These are phyloP conservation scores for Solanum ahanhuiri DNA, from an alignment of 257 asterid species.

Conservation along the genomic window DNA sequence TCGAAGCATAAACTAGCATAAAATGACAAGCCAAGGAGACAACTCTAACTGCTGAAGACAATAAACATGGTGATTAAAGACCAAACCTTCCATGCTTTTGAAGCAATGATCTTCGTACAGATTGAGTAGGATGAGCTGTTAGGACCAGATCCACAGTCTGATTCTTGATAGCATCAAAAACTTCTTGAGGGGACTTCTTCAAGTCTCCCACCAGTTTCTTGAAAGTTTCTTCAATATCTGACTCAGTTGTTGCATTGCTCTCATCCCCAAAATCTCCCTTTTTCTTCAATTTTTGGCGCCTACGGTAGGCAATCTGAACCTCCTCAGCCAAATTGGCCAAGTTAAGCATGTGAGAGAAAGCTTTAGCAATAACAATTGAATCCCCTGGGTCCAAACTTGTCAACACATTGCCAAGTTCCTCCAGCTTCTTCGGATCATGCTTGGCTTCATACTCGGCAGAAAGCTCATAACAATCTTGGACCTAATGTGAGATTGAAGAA, in stretches of 20 bases:
- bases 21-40: neutral
- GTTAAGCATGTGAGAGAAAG: constrained; percentile 50
- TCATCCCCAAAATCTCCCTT: constrained; percentile 36
- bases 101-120: constrained; percentile 38
- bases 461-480: constrained; percentile 42
- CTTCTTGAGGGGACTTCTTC: constrained; percentile 37
- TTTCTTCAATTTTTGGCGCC: constrained; percentile 35
- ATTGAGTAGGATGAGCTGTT: constrained; percentile 48
- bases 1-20: neutral
- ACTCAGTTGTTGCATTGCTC: constrained; percentile 35
- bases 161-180: constrained; percentile 40
- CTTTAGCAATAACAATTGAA: constrained; percentile 38
- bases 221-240: constrained; percentile 42
- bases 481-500: constrained; percentile 8
- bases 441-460: constrained; percentile 36
- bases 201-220: constrained; percentile 30
- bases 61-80: neutral
- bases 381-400: constrained; percentile 44
- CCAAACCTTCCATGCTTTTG: constrained; percentile 42
- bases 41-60: neutral
- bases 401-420: constrained; percentile 31
- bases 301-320: constrained; percentile 37
- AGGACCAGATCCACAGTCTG: constrained; percentile 42
- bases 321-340: constrained; percentile 48
- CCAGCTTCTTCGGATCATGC: constrained; percentile 27